A percentile compares a stretch with the other conserved stretches of the same genome.
phyloP scores from a whole-genome alignment of 2,329 filamentous ascomycete species.

The Ploettnerulaceae sp. region DNA sequence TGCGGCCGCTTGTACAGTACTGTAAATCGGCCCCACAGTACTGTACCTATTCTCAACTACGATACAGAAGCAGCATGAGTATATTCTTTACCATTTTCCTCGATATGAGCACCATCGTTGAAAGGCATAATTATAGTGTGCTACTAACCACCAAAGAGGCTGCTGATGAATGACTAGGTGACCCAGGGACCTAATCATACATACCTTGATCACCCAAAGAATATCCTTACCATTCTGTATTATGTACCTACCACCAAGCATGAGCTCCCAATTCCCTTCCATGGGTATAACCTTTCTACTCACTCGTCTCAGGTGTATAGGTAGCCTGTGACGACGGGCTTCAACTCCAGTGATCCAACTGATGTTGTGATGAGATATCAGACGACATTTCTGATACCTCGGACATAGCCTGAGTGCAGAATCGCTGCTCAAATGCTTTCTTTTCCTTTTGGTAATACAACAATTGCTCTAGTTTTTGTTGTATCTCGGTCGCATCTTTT shows the following conservation, averaged over 20 bases:
- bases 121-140: background rate
- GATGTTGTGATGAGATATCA: background rate
- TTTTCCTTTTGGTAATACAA: conserved; percentile 12
- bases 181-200: too few species aligned
- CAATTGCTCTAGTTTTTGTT: conserved; percentile 9
- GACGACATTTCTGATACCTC: background rate
- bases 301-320: too few species aligned
- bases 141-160: too few species aligned
- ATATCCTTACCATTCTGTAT: too few species aligned
- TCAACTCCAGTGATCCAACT: background rate
- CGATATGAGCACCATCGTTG: background rate
- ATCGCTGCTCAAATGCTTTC: conserved; percentile 2
- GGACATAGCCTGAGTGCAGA: background rate
- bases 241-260: background rate
- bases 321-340: too few species aligned
- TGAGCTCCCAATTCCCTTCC: background rate
- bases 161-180: too few species aligned
- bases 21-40: background rate
- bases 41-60: too few species aligned
- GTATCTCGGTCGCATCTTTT: conserved; percentile 8
- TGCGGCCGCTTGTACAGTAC: conserved; percentile 7
- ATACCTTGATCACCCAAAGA: too few species aligned
- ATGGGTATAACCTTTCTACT: background rate
- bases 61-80: too few species aligned
- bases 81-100: too few species aligned